These are phyloP conservation scores for Blepharisma undulans DNA, from an alignment of 169 alveolate genomes.

Conservation along the genomic window DNA sequence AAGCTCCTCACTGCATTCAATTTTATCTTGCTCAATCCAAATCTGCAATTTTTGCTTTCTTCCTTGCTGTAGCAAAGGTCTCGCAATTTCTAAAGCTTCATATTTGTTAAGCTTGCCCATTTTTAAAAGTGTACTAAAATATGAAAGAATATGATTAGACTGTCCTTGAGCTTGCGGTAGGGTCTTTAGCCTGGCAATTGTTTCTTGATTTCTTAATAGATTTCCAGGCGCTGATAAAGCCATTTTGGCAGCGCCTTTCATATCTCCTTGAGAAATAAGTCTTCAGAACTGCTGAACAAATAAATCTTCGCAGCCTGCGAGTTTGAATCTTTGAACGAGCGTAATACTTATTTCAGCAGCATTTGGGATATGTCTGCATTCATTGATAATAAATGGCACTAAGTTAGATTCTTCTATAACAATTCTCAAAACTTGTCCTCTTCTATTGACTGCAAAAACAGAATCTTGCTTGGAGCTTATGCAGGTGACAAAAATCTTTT, in stretches of 20 bases:
- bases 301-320: conserved; percentile 92
- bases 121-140: conserved; percentile 96
- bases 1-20: conserved; percentile 96
- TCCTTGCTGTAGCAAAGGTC: conserved; percentile 95
- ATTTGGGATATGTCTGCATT: conserved; percentile 77
- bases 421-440: conserved; percentile 80
- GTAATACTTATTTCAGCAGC: conserved; percentile 76
- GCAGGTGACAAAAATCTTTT: conserved; percentile 76
- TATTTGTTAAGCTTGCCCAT: conserved; percentile 92
- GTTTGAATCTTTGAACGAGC: conserved; percentile 86
- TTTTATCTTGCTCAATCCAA: conserved; percentile 96
- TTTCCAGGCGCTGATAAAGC: conserved; percentile 95
- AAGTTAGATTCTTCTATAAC: conserved; percentile 73
- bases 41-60: conserved; percentile 90
- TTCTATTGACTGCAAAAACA: conserved; percentile 73
- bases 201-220: conserved; percentile 93
- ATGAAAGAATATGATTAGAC: conserved; percentile 94
- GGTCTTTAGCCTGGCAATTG: conserved; percentile 92
- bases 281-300: conserved; percentile 88
- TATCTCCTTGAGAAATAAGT: conserved; percentile 86
- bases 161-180: conserved; percentile 89
- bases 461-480: conserved; percentile 71
- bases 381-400: conserved; percentile 71
- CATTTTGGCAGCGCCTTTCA: conserved; percentile 94
- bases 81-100: conserved; percentile 96